These are phyloP conservation scores for Mycena leptocephala DNA, from an alignment of 768 basidiomycete species.

Conservation along the genomic window DNA sequence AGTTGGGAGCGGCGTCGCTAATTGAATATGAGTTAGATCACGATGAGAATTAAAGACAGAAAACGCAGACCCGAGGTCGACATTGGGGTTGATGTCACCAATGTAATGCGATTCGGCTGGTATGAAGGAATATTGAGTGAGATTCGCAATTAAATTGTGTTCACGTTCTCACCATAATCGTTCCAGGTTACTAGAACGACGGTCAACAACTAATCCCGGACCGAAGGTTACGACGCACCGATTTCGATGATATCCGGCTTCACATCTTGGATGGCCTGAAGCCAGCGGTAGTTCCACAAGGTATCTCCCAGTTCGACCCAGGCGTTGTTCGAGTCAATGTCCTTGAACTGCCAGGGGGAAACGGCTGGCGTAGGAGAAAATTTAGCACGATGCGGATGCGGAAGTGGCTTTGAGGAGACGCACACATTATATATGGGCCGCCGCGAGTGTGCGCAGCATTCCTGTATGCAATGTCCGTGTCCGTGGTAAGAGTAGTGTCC, in stretches of 20 bases:
- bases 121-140: too few species aligned
- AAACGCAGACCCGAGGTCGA: constrained; percentile 39
- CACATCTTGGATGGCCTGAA: constrained; percentile 43
- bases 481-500: constrained; percentile 40
- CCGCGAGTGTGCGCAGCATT: constrained; percentile 35
- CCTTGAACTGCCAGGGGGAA: constrained; percentile 47
- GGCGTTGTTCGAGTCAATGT: constrained; percentile 38
- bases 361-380: constrained; percentile 31
- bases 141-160: not conserved
- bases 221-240: not conserved
- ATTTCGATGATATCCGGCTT: constrained; percentile 46
- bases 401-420: not conserved
- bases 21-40: not conserved
- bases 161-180: constrained; percentile 37
- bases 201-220: not conserved
- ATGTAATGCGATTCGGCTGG: constrained; percentile 61
- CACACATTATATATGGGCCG: constrained; percentile 50
- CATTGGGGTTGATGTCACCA: constrained; percentile 44
- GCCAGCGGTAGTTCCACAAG: constrained; percentile 47
- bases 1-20: constrained; percentile 38
- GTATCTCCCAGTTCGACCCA: constrained; percentile 45
- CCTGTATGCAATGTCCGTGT: constrained; percentile 46
- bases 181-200: constrained; percentile 30
- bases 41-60: not conserved
- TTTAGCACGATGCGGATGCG: not conserved